phyloP scores from a whole-genome alignment of 345 rosid species.

The Populus ilicifolia region DNA sequence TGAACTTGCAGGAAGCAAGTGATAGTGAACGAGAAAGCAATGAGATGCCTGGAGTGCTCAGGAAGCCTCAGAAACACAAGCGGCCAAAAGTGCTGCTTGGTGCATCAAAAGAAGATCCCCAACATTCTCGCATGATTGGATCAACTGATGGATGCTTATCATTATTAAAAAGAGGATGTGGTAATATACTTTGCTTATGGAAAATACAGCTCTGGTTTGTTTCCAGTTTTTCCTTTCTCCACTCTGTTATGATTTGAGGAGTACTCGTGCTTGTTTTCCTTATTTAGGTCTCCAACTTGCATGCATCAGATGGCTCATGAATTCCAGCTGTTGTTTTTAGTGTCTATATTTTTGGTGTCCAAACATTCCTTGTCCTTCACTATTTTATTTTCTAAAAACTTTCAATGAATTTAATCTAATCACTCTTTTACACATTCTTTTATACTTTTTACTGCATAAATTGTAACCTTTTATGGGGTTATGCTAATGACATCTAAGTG shows the following conservation, averaged over 20 bases:
- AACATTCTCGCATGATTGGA: slow-evolving; percentile 30
- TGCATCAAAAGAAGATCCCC: slow-evolving; percentile 48
- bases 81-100: slow-evolving; percentile 47
- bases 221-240: background rate
- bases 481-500: background rate
- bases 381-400: background rate
- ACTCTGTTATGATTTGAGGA: background rate
- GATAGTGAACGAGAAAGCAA: slow-evolving; percentile 75
- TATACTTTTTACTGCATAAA: background rate
- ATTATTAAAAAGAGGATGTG: slow-evolving; percentile 65
- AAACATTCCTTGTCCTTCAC: background rate
- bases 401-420: background rate
- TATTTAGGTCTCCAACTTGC: background rate
- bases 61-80: slow-evolving; percentile 58
- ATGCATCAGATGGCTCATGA: background rate
- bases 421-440: background rate
- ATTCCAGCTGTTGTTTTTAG: background rate
- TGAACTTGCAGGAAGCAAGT: slow-evolving; percentile 59
- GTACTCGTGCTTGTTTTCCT: background rate
- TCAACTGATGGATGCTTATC: slow-evolving; percentile 73
- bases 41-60: slow-evolving; percentile 39
- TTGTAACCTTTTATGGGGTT: background rate
- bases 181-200: slow-evolving; percentile 35
- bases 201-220: background rate
- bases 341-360: background rate